These are phyloP conservation scores for Rhamnella rubrinervis DNA, from an alignment of 331 rosid species.

Conservation along the genomic window DNA sequence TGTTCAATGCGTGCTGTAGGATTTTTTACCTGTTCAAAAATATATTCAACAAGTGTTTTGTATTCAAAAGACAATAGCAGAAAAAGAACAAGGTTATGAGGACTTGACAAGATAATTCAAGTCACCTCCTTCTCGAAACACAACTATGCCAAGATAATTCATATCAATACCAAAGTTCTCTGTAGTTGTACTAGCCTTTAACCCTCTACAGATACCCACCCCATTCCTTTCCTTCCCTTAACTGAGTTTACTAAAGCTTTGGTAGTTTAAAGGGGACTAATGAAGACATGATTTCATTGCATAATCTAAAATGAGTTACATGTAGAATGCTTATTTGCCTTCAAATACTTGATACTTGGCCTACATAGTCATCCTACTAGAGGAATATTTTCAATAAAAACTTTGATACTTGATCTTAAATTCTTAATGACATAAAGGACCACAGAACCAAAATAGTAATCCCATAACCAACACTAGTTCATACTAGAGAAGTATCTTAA, in stretches of 20 bases:
- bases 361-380: not conserved
- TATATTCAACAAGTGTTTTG: not conserved
- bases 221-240: not conserved
- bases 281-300: not conserved
- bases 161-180: not conserved
- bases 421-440: not conserved
- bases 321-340: not conserved
- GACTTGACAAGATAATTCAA: not conserved
- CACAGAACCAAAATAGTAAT: not conserved
- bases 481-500: not conserved
- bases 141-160: not conserved
- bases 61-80: not conserved
- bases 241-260: not conserved
- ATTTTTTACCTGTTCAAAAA: slow-evolving; percentile 61
- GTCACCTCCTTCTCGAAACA: not conserved
- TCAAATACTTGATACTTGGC: too few relatives aligned
- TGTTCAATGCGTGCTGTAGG: slow-evolving; percentile 81
- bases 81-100: not conserved
- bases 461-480: not conserved
- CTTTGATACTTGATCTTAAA: not conserved
- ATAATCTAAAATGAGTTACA: not conserved
- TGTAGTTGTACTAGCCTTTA: not conserved
- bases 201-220: not conserved
- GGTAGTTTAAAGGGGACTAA: too few relatives aligned
- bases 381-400: not conserved